Conservation (phyloP, 2,329 filamentous ascomycete species). For the Cladophialophora bantiana region DNA sequence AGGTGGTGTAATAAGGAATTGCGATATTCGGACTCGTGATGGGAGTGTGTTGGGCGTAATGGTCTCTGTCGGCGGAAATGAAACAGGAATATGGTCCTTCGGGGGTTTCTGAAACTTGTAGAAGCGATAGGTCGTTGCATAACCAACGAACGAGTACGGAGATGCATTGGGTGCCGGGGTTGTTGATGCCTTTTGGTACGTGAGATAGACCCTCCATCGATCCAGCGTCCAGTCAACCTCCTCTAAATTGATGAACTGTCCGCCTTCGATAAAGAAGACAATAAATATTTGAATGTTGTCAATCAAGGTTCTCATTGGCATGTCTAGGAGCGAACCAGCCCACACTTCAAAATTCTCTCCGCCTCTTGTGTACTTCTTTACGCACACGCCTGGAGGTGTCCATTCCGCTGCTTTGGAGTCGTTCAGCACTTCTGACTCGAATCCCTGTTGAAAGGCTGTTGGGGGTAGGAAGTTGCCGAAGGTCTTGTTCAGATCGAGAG, state of each 20-base stretch:
- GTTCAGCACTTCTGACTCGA: constrained; percentile 64
- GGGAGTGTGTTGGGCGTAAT: constrained; percentile 68
- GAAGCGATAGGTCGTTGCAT: constrained; percentile 88
- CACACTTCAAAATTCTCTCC: constrained; percentile 81
- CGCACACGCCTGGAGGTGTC: constrained; percentile 76
- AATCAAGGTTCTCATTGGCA: constrained; percentile 72
- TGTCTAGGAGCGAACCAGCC: constrained; percentile 76
- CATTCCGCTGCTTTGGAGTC: constrained; percentile 56
- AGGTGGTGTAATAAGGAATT: constrained; percentile 88
- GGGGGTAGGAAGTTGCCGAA: constrained; percentile 75
- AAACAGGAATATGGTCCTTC: constrained; percentile 46
- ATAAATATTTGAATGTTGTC: constrained; percentile 83
- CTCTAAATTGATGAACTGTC: constrained; percentile 75
- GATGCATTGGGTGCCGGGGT: constrained; percentile 56
- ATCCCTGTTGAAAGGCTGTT: constrained; percentile 68
- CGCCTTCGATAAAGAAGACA: constrained; percentile 90
- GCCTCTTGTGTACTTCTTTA: constrained; percentile 67
- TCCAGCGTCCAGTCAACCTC: constrained; percentile 75
- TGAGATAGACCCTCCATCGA: constrained; percentile 90
- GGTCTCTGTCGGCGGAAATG: constrained; percentile 50
- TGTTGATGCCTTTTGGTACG: constrained; percentile 67
- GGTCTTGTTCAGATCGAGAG: constrained; percentile 71
- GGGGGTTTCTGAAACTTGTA: constrained; percentile 61
- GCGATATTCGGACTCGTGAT: constrained; percentile 83
- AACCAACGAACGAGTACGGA: constrained; percentile 84